These are phyloP conservation scores for Conticribra weissflogii DNA, from an alignment of 108 stramenopile genomes.

Conservation along the genomic window DNA sequence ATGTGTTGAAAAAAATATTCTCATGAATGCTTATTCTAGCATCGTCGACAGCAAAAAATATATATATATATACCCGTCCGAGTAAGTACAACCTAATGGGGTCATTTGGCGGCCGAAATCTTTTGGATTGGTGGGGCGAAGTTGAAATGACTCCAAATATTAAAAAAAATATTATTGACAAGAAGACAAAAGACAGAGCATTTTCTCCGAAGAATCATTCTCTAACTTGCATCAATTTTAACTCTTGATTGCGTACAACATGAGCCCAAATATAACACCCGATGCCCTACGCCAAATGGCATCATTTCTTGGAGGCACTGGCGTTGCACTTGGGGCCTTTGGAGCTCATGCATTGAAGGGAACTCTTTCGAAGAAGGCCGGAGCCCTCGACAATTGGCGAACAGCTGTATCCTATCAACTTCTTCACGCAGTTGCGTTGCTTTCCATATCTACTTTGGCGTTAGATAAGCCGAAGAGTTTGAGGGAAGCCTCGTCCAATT, in stretches of 20 bases:
- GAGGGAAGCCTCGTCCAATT: conserved; percentile 10
- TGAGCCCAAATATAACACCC: conserved; percentile 33
- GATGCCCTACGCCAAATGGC: conserved; percentile 55
- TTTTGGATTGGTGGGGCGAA: too few species aligned
- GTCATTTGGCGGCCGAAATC: too few species aligned
- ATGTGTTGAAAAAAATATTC: too few species aligned
- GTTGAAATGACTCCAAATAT: too few species aligned
- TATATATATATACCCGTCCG: too few species aligned
- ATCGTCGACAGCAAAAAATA: too few species aligned
- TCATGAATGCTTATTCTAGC: too few species aligned
- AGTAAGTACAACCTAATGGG: too few species aligned
- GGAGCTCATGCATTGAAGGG: conserved; percentile 79
- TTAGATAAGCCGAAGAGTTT: conserved; percentile 16
- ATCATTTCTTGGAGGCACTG: conserved; percentile 67
- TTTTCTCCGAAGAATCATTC: too few species aligned
- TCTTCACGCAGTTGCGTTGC: conserved; percentile 76
- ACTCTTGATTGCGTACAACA: conserved; percentile 1
- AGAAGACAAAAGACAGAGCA: too few species aligned
- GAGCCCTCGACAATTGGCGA: conserved; percentile 66
- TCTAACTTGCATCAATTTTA: too few species aligned
- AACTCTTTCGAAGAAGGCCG: conserved; percentile 51
- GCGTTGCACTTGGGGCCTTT: conserved; percentile 72
- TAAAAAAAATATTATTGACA: too few species aligned
- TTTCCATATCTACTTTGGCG: conserved; percentile 63
- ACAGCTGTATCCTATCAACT: conserved; percentile 85